Percentiles rank a stretch among this genome's conserved stretches.
These are phyloP conservation scores for Pseudonitzschia pungens DNA, from an alignment of 108 stramenopile species.

Conservation along the genomic window DNA sequence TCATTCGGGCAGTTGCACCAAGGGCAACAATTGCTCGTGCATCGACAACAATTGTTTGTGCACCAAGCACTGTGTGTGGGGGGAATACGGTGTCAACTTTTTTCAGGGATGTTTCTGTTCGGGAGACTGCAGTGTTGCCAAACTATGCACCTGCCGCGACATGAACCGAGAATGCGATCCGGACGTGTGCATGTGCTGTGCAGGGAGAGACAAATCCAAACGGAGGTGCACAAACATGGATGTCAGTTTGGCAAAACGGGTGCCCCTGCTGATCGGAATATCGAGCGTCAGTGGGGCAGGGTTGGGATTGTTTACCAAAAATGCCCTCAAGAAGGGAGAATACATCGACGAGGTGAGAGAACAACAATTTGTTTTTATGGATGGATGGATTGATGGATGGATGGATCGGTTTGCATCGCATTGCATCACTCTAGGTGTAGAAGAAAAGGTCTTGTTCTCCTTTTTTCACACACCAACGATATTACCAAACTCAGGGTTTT, in stretches of 20 bases:
- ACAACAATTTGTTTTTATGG: too few relatives aligned
- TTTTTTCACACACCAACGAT: too few relatives aligned
- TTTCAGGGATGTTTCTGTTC: constrained; percentile 63
- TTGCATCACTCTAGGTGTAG: too few relatives aligned
- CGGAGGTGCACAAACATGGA: constrained; percentile 77
- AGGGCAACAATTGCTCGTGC: background rate
- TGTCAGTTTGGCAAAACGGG: constrained; percentile 64
- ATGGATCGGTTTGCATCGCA: too few relatives aligned
- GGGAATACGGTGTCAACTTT: constrained; percentile 9
- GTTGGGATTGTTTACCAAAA: constrained; percentile 77
- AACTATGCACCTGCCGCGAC: constrained; percentile 26
- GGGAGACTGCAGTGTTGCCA: constrained; percentile 50
- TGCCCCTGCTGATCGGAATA: constrained; percentile 57
- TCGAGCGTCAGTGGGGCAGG: constrained; percentile 70
- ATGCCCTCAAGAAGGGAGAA: constrained; percentile 69
- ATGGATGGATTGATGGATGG: too few relatives aligned
- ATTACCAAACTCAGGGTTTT: too few relatives aligned
- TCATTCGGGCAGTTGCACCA: background rate
- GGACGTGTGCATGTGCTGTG: constrained; percentile 70
- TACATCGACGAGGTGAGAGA: constrained; percentile 56
- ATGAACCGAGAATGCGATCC: constrained; percentile 85
- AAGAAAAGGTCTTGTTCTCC: background rate
- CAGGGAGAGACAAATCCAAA: constrained; percentile 31
- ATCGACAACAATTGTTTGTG: constrained; percentile 3
- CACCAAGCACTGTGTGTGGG: constrained; percentile 10